A percentile compares a stretch with the other conserved stretches of the same genome.
phyloP scores from a whole-genome alignment of 2,329 filamentous ascomycete genomes.

The Sporothrix protearum region DNA sequence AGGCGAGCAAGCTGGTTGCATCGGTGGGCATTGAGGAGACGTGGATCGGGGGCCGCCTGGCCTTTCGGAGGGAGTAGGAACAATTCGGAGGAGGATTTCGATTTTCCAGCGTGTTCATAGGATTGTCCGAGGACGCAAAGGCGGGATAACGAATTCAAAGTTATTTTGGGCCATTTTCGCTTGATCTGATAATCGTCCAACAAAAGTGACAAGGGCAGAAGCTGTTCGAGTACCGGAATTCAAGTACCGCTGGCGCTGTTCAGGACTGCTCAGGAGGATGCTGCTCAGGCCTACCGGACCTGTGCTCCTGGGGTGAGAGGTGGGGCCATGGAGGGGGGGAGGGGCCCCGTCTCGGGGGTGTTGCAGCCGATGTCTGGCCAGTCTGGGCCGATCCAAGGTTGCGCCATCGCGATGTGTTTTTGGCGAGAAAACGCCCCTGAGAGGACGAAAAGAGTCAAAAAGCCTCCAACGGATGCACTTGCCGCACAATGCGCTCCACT shows the following conservation, averaged over 20 bases:
- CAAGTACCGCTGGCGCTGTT: not conserved
- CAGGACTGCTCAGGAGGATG: too few species aligned
- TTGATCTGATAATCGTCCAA: conserved; percentile 1
- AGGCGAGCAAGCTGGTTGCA: not conserved
- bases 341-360: not conserved
- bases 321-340: not conserved
- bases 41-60: conserved; percentile 19
- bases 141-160: not conserved
- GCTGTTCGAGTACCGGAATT: not conserved
- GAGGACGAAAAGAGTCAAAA: not conserved
- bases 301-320: conserved; percentile 2
- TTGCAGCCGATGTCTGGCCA: too few species aligned
- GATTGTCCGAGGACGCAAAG: not conserved
- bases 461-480: not conserved
- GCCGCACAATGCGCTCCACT: not conserved
- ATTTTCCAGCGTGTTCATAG: not conserved
- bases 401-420: not conserved
- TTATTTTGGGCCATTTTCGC: not conserved
- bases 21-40: conserved; percentile 22
- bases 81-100: not conserved
- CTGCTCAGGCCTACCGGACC: conserved; percentile 3
- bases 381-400: conserved; percentile 7
- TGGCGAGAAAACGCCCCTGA: not conserved
- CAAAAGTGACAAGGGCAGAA: not conserved
- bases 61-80: not conserved